phyloP scores from a whole-genome alignment of 108 stramenopile species.

The Asterionellopsis glacialis region DNA sequence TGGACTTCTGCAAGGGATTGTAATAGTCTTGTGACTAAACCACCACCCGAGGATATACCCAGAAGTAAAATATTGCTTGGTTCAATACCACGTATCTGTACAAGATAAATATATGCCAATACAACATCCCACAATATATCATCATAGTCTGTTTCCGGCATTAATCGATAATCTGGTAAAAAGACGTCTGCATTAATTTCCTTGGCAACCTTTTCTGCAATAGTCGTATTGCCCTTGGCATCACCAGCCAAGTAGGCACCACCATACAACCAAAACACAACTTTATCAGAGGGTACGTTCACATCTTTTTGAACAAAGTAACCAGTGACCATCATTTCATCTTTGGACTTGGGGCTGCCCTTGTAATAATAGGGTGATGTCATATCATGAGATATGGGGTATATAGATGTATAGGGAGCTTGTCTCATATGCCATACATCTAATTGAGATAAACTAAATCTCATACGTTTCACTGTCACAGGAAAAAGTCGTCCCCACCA shows the following conservation, averaged over 20 bases:
- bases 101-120: conserved; percentile 50
- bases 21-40: conserved; percentile 50
- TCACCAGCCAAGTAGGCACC: conserved; percentile 77
- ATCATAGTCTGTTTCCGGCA: conserved; percentile 57
- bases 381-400: not conserved
- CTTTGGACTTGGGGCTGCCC: not conserved
- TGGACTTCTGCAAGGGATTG: conserved; percentile 48
- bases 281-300: conserved; percentile 31
- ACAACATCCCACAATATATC: conserved; percentile 67
- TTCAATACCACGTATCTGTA: conserved; percentile 28
- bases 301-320: conserved; percentile 40
- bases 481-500: conserved; percentile 67
- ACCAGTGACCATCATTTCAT: conserved; percentile 48
- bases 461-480: conserved; percentile 55
- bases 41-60: conserved; percentile 70
- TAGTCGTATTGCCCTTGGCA: conserved; percentile 50
- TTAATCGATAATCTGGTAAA: conserved; percentile 53
- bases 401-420: too few species aligned
- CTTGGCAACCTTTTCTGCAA: conserved; percentile 22
- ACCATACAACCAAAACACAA: conserved; percentile 77
- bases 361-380: not conserved
- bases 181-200: conserved; percentile 61
- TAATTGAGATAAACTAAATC: conserved; percentile 65
- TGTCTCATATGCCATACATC: conserved; percentile 22
- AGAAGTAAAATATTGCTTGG: conserved; percentile 53